These are phyloP conservation scores for Malassezia cuniculi DNA, from an alignment of 1,284 basidiomycete species.

Conservation along the genomic window DNA sequence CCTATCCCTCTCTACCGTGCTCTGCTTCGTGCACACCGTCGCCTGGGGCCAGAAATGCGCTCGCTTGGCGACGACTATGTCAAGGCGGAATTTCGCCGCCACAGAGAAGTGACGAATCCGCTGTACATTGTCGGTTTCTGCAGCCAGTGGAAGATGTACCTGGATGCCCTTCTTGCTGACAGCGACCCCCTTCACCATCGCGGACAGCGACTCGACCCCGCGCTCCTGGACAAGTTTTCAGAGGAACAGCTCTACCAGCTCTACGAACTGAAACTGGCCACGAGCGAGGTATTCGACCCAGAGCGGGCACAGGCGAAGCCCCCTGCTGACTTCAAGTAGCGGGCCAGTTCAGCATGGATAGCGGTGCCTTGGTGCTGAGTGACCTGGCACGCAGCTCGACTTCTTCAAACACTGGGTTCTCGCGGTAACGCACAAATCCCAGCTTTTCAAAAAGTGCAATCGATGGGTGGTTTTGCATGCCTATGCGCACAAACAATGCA, in stretches of 20 bases:
- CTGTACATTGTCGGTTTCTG: conserved; percentile 43
- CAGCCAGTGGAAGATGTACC: conserved; percentile 43
- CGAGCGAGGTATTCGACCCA: conserved; percentile 31
- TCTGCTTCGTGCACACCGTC: conserved; percentile 34
- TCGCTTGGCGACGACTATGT: conserved; percentile 43
- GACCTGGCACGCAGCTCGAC: conserved; percentile 5
- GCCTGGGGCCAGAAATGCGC: conserved; percentile 39
- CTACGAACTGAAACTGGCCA: conserved; percentile 38
- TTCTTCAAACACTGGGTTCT: conserved; percentile 8
- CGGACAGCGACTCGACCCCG: conserved; percentile 24
- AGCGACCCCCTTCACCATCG: conserved; percentile 16
- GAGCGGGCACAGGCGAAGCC: conserved; percentile 19
- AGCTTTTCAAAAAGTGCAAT: conserved; percentile 24
- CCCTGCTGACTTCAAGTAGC: conserved; percentile 11
- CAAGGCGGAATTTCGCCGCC: conserved; percentile 41
- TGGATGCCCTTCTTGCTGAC: conserved; percentile 32
- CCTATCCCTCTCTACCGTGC: conserved; percentile 39
- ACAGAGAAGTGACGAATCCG: conserved; percentile 35
- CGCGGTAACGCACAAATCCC: conserved; percentile 16
- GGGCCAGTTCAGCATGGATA: conserved; percentile 1
- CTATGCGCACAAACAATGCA: conserved; percentile 28
- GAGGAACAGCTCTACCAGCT: conserved; percentile 45
- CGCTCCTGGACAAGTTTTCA: conserved; percentile 35
- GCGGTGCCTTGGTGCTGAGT: neutral
- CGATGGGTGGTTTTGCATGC: conserved; percentile 19